Percentiles rank a stretch among this genome's conserved stretches.
phyloP scores from a whole-genome alignment of 371 early-diverging fungal species.

The Mortierella sp. region DNA sequence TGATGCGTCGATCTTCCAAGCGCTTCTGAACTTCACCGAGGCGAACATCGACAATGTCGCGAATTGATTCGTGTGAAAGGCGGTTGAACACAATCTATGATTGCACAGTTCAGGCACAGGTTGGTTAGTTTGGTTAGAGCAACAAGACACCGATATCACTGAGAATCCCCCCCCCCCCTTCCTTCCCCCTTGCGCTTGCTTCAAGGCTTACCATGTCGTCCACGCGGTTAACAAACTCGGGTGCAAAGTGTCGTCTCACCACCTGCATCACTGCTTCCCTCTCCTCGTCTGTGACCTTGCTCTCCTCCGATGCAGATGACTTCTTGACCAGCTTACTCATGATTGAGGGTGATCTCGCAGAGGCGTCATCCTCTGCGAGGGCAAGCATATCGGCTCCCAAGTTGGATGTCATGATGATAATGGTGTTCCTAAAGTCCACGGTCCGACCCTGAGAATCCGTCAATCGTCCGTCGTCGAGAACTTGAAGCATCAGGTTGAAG shows the following conservation, averaged over 20 bases:
- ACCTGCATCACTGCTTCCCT: conserved; percentile 66
- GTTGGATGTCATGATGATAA: conserved; percentile 95
- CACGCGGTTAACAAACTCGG: conserved; percentile 93
- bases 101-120: too few species aligned
- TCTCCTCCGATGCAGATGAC: conserved; percentile 21
- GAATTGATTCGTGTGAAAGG: conserved; percentile 74
- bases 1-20: conserved; percentile 78
- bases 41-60: conserved; percentile 87
- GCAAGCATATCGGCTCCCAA: conserved; percentile 71
- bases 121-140: too few species aligned
- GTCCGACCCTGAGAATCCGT: conserved; percentile 88
- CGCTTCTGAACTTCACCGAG: conserved; percentile 80
- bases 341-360: conserved; percentile 33
- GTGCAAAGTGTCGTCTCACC: conserved; percentile 86
- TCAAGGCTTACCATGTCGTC: conserved; percentile 71
- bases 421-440: conserved; percentile 92
- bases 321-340: conserved; percentile 9
- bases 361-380: conserved; percentile 26
- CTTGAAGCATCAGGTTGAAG: conserved; percentile 80
- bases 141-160: too few species aligned
- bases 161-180: too few species aligned
- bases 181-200: not conserved
- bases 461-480: conserved; percentile 93
- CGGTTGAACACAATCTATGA: conserved; percentile 79
- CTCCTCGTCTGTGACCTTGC: conserved; percentile 48